A percentile compares a stretch with the other conserved stretches of the same genome.
phyloP scores from a whole-genome alignment of 78 protist species.

The Polysphondylium violaceum region DNA sequence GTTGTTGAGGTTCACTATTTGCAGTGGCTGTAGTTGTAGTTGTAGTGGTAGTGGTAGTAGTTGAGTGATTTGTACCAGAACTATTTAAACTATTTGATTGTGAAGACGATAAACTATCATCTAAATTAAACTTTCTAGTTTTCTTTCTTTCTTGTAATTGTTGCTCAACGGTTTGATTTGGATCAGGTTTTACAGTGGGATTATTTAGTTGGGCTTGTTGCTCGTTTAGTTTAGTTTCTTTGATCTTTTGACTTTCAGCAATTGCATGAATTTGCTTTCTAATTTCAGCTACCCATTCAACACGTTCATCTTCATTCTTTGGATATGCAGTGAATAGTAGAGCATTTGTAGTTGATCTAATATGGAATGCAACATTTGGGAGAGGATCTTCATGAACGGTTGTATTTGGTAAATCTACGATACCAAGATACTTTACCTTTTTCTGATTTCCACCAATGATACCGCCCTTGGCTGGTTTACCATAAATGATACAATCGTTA shows the following conservation, averaged over 20 bases:
- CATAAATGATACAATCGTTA: constrained; percentile 51
- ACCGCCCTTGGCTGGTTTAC: constrained; percentile 22
- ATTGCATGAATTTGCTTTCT: neutral
- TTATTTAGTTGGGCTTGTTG: neutral
- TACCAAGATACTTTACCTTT: constrained; percentile 56
- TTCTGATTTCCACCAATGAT: neutral
- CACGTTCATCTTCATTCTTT: constrained; percentile 6
- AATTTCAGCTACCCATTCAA: neutral
- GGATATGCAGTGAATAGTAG: neutral
- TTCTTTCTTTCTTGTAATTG: constrained; percentile 33
- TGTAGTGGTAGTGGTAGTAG: neutral
- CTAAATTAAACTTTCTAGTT: neutral
- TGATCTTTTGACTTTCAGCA: constrained; percentile 19
- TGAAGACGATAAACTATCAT: neutral
- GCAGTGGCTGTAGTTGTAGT: neutral
- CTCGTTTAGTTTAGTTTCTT: constrained; percentile 13
- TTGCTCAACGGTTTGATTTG: constrained; percentile 2
- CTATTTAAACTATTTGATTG: neutral
- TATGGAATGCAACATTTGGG: neutral
- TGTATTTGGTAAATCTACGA: neutral
- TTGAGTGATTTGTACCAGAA: neutral
- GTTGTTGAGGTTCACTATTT: too few species aligned
- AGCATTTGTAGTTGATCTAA: neutral
- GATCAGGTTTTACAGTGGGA: neutral
- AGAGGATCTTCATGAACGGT: neutral